Evolutionary conservation across 352 stramenopile genomes (phyloP).

Genomic region (Pythium chondricola): DNA sequence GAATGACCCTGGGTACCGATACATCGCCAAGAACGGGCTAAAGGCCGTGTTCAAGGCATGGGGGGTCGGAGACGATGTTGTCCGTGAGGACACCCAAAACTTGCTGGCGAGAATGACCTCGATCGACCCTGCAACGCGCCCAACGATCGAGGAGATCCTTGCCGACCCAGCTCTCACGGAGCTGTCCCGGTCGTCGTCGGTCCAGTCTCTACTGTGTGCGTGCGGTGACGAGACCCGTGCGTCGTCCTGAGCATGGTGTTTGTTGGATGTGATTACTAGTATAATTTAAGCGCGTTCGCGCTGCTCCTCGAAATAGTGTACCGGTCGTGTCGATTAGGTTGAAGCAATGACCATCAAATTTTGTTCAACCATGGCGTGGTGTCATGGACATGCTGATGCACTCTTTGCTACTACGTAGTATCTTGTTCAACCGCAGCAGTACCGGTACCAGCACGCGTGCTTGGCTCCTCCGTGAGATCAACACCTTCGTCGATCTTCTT

Average conservation of each 20-base stretch:
- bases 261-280: no score
- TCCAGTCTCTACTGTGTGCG: not conserved
- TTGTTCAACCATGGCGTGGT: no score
- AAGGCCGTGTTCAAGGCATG: constrained; percentile 68
- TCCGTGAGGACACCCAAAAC: constrained; percentile 55
- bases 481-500: constrained; percentile 39
- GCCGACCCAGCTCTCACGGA: constrained; percentile 46
- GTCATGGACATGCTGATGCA: no score
- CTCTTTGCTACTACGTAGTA: no score
- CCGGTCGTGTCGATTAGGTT: no score
- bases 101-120: constrained; percentile 72
- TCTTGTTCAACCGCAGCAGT: not conserved
- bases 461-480: constrained; percentile 7
- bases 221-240: no score
- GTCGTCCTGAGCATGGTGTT: no score
- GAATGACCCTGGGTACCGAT: constrained; percentile 86
- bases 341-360: no score
- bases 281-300: no score
- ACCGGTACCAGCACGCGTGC: not conserved
- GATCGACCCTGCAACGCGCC: constrained; percentile 46
- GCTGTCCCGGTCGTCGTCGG: not conserved
- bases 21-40: constrained; percentile 72
- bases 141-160: constrained; percentile 57
- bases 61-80: constrained; percentile 25
- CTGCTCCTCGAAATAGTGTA: no score